Evolutionary conservation across 768 basidiomycete species (phyloP), one percentile per base, ranked within the genome.

Genomic region (Tulasnella sp.): DNA sequence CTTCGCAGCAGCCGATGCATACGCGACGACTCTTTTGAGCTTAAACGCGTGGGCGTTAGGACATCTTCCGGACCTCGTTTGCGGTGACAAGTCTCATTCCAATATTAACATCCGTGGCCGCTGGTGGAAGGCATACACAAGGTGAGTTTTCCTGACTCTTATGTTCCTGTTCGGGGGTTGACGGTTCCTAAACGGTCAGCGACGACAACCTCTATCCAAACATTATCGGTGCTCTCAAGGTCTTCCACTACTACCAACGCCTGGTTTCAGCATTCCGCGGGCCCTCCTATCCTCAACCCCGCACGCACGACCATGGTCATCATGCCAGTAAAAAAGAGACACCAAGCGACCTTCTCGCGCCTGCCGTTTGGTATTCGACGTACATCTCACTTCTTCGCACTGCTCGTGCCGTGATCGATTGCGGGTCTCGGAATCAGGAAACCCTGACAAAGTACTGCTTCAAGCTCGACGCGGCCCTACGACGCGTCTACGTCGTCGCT

Each of bases 71-170:
- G 62, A 68, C 31, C 62, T 68, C 36, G 62, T 68, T 36, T 68
- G 62, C 34, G 62, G 31, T 16, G 62, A 68, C 62, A 68, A 68
- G 62, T 68, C 62, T 68, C 62, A 68, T 36, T 68, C 62, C 62
- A 68, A 68, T 68, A 16, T 18, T 34, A 68, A 68, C 1, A 68
- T 34, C 27, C 62, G 62, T 16, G 34, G 62, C 18, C n/a, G 62
- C 18, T 68, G 62, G 62, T 68, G 62, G 62, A 68, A 36, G 62
- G 62, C 62, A 31, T 68, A 68, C 27, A 68, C 62, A 27, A 68
- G 27, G 62, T 68, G 62, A 3, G 62, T 68, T 31, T 1, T 36
- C 31, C 34, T 36, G 21, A 34, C 10, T 9, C 10, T 34, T 27
- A 18, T 18, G 62, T 5, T 0, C 6, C 0, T 4, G 31, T 7